phyloP scores from a whole-genome alignment of 257 asterid species.

The Capsicum chinense region DNA sequence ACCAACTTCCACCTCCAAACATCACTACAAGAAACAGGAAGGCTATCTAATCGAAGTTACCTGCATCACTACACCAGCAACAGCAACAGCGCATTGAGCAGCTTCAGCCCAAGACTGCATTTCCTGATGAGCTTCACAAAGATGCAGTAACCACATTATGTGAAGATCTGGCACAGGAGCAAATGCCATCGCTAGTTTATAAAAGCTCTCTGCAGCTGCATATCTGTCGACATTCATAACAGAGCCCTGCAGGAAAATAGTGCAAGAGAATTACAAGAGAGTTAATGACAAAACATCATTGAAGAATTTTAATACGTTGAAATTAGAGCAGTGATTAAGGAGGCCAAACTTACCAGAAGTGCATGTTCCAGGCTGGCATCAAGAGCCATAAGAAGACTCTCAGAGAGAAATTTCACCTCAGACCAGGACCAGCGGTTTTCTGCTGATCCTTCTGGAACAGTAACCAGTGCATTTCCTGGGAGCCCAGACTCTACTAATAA shows the following conservation, averaged over 20 bases:
- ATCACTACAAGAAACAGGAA: conserved; percentile 23
- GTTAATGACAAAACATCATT: not conserved
- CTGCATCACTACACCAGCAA: conserved; percentile 99
- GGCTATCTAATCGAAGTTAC: conserved; percentile 38
- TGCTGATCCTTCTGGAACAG: conserved; percentile 51
- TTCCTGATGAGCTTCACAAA: conserved; percentile 99
- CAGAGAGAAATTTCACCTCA: conserved; percentile 75
- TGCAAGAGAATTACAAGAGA: conserved; percentile 14
- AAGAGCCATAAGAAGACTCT: conserved; percentile 89
- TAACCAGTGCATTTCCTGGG: conserved; percentile 67
- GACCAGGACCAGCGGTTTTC: conserved; percentile 87
- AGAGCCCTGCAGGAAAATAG: conserved; percentile 58
- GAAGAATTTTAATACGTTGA: conserved; percentile 18
- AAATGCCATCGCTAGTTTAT: conserved; percentile 98
- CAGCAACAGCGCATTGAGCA: conserved; percentile 99
- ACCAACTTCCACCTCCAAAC: not conserved
- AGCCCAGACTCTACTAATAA: conserved; percentile 75
- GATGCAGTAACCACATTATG: conserved; percentile 96
- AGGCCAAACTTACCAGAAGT: conserved; percentile 67
- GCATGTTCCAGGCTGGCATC: conserved; percentile 99
- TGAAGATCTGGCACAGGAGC: conserved; percentile 99
- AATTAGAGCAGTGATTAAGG: conserved; percentile 32
- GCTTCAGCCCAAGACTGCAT: conserved; percentile 99
- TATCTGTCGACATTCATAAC: conserved; percentile 93
- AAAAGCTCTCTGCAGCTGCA: conserved; percentile 98